Base-by-base conservation (phyloP, 352 stramenopile genomes). In the Pythium pyrilobum region DNA sequence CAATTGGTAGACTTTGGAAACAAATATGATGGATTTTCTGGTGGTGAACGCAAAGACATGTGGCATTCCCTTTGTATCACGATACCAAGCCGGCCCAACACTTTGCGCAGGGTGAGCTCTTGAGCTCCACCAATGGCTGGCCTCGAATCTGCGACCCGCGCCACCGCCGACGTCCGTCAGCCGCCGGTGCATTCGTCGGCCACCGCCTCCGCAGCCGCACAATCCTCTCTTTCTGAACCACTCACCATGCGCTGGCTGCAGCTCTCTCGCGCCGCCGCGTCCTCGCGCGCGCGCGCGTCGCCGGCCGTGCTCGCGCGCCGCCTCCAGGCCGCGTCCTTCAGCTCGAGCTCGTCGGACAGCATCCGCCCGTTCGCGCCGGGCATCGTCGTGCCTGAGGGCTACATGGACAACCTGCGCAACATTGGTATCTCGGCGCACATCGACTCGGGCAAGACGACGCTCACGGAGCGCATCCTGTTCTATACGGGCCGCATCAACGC, bases 381-480 rank as follows among this genome's bases (percentile, higher is more conserved):
- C 28, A 60, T 66, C 27, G 56, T 74, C 39, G 73, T 81, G 45
- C 82, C 82, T 20, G 65, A 77, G 45, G 79, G 78, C 46, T 92
- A 87, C 79, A 92, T 92, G 81, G 58, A 29, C 61, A 89, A 92
- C 60, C 57, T 92, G 67, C 81, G 87, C 56, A 98, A 98, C 76
- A 98, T 98, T 59, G 92, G 92, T 45, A 98, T 98, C 62, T 97
- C 87, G 28, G 94, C 95, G n/a, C 93, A 98, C 69, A 98, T 98
- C 63, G 94, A 98, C 74, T 98, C 89, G 43, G 97, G 97, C 55
- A 99, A 99, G 73, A 99, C 97, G 21, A 99, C 97, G 33, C 76
- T 99, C 25, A 99, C 97, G 15, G 97, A 99, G 74, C 92, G 97
- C 47, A 99, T 99, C 50, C 77, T 99, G 13, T 99, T 96, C 74